Conservation (phyloP, 225 moss, liverwort and hornwort species). For the Bryum argenteum region DNA sequence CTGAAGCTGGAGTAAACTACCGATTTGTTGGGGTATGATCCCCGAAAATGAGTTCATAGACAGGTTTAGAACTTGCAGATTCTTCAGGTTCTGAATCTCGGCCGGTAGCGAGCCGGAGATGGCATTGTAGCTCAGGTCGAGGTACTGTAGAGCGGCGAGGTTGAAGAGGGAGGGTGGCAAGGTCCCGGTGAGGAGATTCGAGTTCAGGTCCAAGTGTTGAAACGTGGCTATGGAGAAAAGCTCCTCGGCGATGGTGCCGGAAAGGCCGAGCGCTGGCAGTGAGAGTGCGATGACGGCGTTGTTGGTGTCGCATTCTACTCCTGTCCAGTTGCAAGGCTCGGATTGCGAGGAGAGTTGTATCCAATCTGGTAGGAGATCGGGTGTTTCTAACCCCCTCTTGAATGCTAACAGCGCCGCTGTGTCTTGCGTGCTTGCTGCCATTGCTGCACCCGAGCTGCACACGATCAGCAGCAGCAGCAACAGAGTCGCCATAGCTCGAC, state of each 20-base stretch:
- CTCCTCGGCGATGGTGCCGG: constrained; percentile 46
- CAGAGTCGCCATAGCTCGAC: constrained; percentile 23
- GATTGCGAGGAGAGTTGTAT: neutral
- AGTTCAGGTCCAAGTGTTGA: constrained; percentile 59
- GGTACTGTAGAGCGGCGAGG: constrained; percentile 45
- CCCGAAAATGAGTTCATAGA: constrained; percentile 61
- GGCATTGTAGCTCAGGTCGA: constrained; percentile 65
- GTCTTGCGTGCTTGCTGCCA: constrained; percentile 25
- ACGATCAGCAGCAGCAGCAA: neutral
- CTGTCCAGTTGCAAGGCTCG: constrained; percentile 63
- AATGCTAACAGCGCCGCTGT: constrained; percentile 56
- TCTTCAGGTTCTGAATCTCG: constrained; percentile 46
- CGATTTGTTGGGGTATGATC: constrained; percentile 61
- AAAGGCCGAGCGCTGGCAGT: constrained; percentile 31
- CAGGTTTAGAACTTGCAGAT: constrained; percentile 52
- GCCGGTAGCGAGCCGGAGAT: constrained; percentile 46
- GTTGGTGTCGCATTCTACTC: constrained; percentile 50
- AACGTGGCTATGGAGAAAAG: constrained; percentile 55
- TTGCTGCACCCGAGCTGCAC: neutral
- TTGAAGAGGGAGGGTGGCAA: constrained; percentile 47
- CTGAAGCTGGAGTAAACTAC: constrained; percentile 45
- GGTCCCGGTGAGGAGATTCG: constrained; percentile 42
- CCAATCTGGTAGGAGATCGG: constrained; percentile 30
- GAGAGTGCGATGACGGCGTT: constrained; percentile 38
- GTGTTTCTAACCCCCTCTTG: constrained; percentile 36